A percentile compares a stretch with the other conserved stretches of the same genome.
phyloP scores from a whole-genome alignment of 352 stramenopile genomes.

The Thalassiosira livingstoniorum region DNA sequence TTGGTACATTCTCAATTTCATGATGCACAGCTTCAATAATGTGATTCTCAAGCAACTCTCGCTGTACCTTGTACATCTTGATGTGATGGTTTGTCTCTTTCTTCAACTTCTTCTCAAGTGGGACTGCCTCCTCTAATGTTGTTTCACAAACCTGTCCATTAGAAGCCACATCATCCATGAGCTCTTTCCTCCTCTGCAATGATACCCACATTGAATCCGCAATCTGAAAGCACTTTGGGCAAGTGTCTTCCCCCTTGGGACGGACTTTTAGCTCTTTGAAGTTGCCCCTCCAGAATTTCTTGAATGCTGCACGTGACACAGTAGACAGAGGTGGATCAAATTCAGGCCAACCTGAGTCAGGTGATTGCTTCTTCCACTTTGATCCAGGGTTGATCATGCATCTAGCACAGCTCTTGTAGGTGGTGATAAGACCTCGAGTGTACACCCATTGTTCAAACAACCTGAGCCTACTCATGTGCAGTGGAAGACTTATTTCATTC shows the following conservation, averaged over 20 bases:
- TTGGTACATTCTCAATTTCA: not conserved
- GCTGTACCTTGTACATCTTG: not conserved
- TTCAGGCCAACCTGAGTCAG: too few species aligned
- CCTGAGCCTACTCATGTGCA: not conserved
- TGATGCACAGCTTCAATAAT: conserved; percentile 1
- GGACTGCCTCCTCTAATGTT: not conserved
- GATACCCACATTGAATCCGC: not conserved
- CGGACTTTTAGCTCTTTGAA: not conserved
- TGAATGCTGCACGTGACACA: not conserved
- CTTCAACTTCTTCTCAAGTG: not conserved
- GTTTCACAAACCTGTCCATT: not conserved
- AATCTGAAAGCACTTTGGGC: not conserved
- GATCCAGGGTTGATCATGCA: not conserved
- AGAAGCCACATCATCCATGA: not conserved
- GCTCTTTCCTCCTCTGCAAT: not conserved
- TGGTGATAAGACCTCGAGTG: not conserved
- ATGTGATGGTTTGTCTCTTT: not conserved
- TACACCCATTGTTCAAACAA: not conserved
- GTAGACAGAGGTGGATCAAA: too few species aligned
- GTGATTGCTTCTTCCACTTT: too few species aligned
- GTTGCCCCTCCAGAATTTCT: not conserved
- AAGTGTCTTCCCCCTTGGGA: conserved; percentile 5
- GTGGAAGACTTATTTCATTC: not conserved
- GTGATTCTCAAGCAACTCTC: not conserved
- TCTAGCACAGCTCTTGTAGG: not conserved